phyloP scores from a whole-genome alignment of 768 basidiomycete genomes.

The Tulasnella sp. region DNA sequence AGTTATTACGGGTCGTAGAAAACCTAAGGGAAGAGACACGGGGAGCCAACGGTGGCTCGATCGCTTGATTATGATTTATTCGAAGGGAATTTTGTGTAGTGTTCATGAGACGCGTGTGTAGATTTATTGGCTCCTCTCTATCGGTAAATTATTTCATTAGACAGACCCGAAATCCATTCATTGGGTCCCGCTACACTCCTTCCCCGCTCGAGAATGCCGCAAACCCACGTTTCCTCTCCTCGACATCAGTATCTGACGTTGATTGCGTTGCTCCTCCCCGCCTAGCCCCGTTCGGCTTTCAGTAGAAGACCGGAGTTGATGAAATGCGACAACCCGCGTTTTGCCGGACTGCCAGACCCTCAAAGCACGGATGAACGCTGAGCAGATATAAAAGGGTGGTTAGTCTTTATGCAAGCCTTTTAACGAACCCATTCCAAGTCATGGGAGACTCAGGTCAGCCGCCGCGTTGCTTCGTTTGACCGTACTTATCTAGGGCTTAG shows the following conservation, averaged over 20 bases:
- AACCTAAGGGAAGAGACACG: constrained; percentile 23
- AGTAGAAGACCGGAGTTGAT: not conserved
- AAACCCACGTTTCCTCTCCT: not conserved
- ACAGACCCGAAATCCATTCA: not conserved
- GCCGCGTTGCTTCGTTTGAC: too few relatives aligned
- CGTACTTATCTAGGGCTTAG: not conserved
- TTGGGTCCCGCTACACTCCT: not conserved
- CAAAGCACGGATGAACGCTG: not conserved
- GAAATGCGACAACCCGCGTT: not conserved
- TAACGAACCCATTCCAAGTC: not conserved
- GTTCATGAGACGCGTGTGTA: not conserved
- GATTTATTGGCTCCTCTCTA: not conserved
- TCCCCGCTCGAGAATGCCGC: not conserved
- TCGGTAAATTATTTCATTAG: not conserved
- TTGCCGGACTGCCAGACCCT: not conserved
- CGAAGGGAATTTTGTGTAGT: not conserved
- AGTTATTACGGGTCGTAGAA: constrained; percentile 12
- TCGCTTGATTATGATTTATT: not conserved
- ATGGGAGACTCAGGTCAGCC: not conserved
- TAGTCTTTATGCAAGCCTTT: not conserved
- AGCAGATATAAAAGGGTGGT: not conserved
- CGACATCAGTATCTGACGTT: not conserved
- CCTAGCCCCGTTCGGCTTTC: not conserved
- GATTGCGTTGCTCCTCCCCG: not conserved
- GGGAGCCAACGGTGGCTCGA: not conserved